Percentiles rank a stretch among this genome's conserved stretches.
Conservation (phyloP, 1,139 yeast species). For the Barnettozyma hawaiiensis region DNA sequence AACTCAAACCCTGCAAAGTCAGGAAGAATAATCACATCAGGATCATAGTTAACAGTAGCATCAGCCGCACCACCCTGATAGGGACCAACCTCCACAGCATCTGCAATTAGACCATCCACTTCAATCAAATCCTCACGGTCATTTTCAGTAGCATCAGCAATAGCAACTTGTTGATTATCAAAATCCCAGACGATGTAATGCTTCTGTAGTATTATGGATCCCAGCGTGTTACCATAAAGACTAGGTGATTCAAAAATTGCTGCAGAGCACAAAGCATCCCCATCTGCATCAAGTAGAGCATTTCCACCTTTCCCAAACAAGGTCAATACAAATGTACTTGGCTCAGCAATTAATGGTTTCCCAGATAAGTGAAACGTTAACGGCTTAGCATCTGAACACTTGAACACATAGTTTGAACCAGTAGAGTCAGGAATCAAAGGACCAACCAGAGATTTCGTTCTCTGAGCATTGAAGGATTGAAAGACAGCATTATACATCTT, state of each 20-base stretch:
- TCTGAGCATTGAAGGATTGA: conserved; percentile 15
- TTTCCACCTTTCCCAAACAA: conserved; percentile 9
- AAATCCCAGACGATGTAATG: conserved; percentile 48
- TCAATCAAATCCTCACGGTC: conserved; percentile 15
- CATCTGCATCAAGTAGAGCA: conserved; percentile 10
- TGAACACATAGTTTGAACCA: conserved; percentile 14
- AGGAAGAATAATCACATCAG: not conserved
- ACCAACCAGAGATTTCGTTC: conserved; percentile 3
- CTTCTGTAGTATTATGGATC: conserved; percentile 45
- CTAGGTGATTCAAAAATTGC: conserved; percentile 3
- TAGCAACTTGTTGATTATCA: conserved; percentile 41
- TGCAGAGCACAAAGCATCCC: conserved; percentile 17
- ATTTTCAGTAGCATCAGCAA: conserved; percentile 39
- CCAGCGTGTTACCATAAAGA: conserved; percentile 28
- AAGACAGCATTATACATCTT: conserved; percentile 14
- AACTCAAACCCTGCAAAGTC: not conserved
- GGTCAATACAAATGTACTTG: conserved; percentile 12
- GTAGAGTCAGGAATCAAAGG: conserved; percentile 2
- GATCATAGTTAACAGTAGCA: not conserved
- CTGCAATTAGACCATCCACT: conserved; percentile 15
- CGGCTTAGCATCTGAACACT: conserved; percentile 17
- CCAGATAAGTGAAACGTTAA: conserved; percentile 18
- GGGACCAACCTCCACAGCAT: conserved; percentile 12
- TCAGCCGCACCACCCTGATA: not conserved
- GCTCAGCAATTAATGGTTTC: conserved; percentile 10